Percentiles rank a stretch among this genome's conserved stretches.
Conservation (phyloP, 2,329 filamentous ascomycete genomes). For the Septoria petroselini region DNA sequence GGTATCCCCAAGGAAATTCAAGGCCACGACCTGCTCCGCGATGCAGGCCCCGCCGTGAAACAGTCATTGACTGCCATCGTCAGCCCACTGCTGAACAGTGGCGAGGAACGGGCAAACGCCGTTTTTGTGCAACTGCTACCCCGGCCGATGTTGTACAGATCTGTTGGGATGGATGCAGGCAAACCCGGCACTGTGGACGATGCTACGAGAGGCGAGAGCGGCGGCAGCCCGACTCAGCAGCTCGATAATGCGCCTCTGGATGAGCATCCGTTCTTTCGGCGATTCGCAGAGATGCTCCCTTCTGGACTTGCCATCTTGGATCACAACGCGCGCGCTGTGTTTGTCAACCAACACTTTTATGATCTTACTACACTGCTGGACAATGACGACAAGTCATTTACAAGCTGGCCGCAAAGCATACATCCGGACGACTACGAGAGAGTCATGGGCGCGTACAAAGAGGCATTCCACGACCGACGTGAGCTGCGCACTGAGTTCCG, state of each 20-base stretch:
- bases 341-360: conserved; percentile 49
- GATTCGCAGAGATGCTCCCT: conserved; percentile 47
- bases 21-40: conserved; percentile 22
- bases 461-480: conserved; percentile 41
- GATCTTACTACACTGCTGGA: conserved; percentile 45
- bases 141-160: conserved; percentile 18
- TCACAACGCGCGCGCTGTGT: conserved; percentile 45
- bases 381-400: conserved; percentile 40
- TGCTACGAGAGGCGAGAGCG: background rate
- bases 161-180: conserved; percentile 11
- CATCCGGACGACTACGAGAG: conserved; percentile 45
- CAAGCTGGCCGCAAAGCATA: conserved; percentile 48
- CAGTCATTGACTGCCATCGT: conserved; percentile 25
- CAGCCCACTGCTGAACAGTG: conserved; percentile 27
- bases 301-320: conserved; percentile 48
- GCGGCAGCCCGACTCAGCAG: background rate
- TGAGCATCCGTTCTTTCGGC: conserved; percentile 44
- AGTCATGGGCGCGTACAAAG: conserved; percentile 46
- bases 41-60: conserved; percentile 1
- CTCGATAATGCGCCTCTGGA: conserved; percentile 31
- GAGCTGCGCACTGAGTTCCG: conserved; percentile 46
- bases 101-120: conserved; percentile 11
- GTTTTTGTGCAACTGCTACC: conserved; percentile 29
- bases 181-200: conserved; percentile 6
- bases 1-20: conserved; percentile 26